Conservation (phyloP, 208 protist species). For the Acanthamoeba culbertsoni region DNA sequence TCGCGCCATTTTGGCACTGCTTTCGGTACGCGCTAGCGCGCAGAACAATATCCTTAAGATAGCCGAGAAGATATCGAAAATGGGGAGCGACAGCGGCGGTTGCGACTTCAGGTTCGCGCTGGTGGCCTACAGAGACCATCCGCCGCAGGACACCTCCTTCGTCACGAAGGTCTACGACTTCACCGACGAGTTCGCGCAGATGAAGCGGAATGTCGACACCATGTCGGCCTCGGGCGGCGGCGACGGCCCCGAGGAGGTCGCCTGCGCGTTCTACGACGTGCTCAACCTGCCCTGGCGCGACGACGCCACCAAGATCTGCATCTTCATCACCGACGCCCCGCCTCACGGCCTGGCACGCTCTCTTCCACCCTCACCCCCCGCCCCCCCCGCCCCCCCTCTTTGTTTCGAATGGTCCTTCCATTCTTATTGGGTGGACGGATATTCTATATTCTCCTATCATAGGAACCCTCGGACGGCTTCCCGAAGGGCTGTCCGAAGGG, state of each 20-base stretch:
- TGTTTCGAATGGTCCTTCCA: not conserved
- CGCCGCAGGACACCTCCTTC: slow-evolving; percentile 61
- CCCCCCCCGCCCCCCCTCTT: not conserved
- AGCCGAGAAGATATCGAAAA: not conserved
- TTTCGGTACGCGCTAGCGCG: too few relatives aligned
- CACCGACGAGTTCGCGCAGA: slow-evolving; percentile 22
- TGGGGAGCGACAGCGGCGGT: not conserved
- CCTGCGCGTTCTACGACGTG: slow-evolving; percentile 40
- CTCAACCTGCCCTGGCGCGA: slow-evolving; percentile 31
- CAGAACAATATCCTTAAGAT: slow-evolving; percentile 65
- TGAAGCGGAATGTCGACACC: slow-evolving; percentile 32
- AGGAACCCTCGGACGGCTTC: slow-evolving; percentile 60
- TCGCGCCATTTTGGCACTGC: too few relatives aligned
- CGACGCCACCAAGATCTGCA: slow-evolving; percentile 57
- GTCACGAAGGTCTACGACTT: slow-evolving; percentile 59
- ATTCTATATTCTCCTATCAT: not conserved
- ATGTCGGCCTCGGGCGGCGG: slow-evolving; percentile 32
- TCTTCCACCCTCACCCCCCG: not conserved
- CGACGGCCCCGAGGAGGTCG: slow-evolving; percentile 68
- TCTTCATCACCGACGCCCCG: slow-evolving; percentile 69
- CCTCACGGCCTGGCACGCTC: slow-evolving; percentile 54
- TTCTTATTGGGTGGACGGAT: not conserved
- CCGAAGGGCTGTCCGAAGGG: slow-evolving; percentile 56
- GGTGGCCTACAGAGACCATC: slow-evolving; percentile 65
- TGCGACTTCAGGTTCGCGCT: slow-evolving; percentile 57